Conservation (phyloP, 768 basidiomycete genomes). For the Phylloporus arenicola region DNA sequence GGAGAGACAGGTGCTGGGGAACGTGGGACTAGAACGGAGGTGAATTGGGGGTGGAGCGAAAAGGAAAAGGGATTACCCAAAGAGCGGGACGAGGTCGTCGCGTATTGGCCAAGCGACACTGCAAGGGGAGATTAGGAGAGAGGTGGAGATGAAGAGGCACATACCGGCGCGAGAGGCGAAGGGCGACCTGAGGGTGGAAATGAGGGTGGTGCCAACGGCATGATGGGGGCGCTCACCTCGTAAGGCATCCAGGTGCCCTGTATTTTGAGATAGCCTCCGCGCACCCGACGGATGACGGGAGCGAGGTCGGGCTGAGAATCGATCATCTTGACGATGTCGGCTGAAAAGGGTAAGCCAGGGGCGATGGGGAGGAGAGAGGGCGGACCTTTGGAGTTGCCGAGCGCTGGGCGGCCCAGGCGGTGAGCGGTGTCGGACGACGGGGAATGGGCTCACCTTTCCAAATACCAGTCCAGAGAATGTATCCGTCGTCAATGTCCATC, state of each 20-base stretch:
- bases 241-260: conserved; percentile 95
- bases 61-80: conserved; percentile 52
- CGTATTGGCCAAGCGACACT: conserved; percentile 89
- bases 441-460: conserved; percentile 68
- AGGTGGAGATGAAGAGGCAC: conserved; percentile 25
- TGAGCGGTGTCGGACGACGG: conserved; percentile 4
- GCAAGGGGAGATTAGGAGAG: conserved; percentile 11
- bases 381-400: conserved; percentile 71
- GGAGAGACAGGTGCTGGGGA: conserved; percentile 76
- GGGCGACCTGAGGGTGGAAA: conserved; percentile 57
- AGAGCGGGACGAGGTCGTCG: conserved; percentile 79
- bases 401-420: conserved; percentile 45
- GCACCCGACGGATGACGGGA: conserved; percentile 73
- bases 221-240: conserved; percentile 46
- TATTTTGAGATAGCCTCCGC: conserved; percentile 86
- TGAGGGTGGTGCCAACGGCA: conserved; percentile 17
- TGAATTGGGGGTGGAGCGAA: conserved; percentile 8
- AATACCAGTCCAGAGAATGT: conserved; percentile 88
- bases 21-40: conserved; percentile 57
- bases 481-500: conserved; percentile 94
- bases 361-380: background rate
- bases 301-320: conserved; percentile 88
- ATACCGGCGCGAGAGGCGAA: conserved; percentile 73
- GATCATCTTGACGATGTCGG: conserved; percentile 90
- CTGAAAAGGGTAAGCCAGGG: conserved; percentile 36